Base-by-base conservation (phyloP, 148 eudicot genomes). In the Linanthus parryae region DNA sequence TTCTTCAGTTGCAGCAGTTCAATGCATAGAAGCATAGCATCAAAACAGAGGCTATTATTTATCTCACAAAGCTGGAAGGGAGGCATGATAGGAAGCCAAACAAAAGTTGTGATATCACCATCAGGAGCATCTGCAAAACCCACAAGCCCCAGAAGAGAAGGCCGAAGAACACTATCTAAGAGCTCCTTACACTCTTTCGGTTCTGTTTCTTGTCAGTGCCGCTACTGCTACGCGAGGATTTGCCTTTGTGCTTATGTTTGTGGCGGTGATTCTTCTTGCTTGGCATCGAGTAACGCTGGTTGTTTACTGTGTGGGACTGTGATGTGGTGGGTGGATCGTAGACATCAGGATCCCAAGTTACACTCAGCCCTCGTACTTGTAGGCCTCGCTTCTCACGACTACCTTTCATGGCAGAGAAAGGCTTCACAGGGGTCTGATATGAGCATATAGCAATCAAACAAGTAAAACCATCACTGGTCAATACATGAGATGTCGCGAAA, bases 311-410 rank as follows among this genome's bases (percentile, higher is more conserved):
- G 44, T 61, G 65, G 2, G 58, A 61, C 29, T 41, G 51, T 17
- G 65, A 61, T 31, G 65, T 41, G 25, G 27, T 43, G 0, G 44
- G 56, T 33, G 65, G 65, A 44, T 61, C 65, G 7, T 61, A 61
- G 10, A 61, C 65, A 52, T 61, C 65, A 51, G 57, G 43, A 52
- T 57, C 65, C 65, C 65, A 61, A 35, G 43, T 53, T 43, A 61
- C 57, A 43, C 51, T 52, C 21, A 61, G 57, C 14, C 52, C 52
- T 35, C 36, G 50, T 16, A 33, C 47, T 42, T 33, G 49, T 41
- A 42, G 28, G 16, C 57, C 65, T 33, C n/a, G 57, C 24, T 51
- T 61, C 39, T 34, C 57, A 22, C 65, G 65, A 43, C 57, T 33
- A 18, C 65, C 65, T 52, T 43, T 61, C 65, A 61, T 52, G 13